Conservation (phyloP, 805 yeast genomes). For the Zygosaccharomyces rouxii region DNA sequence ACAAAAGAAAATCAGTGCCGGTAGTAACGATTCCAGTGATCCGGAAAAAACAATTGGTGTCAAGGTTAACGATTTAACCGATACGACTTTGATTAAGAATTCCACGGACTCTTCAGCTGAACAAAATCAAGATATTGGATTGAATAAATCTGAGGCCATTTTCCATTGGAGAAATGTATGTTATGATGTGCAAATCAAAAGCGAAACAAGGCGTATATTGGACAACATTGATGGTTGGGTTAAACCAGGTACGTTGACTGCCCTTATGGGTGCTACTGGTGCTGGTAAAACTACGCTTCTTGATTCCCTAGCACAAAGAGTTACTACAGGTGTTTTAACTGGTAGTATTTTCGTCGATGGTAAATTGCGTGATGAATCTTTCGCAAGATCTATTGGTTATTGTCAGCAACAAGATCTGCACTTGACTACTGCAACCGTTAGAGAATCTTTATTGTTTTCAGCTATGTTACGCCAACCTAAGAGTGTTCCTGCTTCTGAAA, state of each 20-base stretch:
- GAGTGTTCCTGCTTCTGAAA: constrained; percentile 47
- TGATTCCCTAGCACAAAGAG: constrained; percentile 66
- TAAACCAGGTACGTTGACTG: constrained; percentile 77
- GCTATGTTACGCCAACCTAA: constrained; percentile 65
- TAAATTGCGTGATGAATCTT: constrained; percentile 51
- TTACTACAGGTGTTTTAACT: constrained; percentile 64
- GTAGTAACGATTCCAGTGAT: constrained; percentile 25
- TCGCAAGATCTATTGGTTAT: constrained; percentile 61
- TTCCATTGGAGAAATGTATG: constrained; percentile 77
- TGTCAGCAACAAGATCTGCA: constrained; percentile 78
- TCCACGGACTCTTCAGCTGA: constrained; percentile 16
- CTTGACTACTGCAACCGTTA: constrained; percentile 58
- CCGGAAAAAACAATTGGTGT: constrained; percentile 22
- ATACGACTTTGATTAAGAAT: constrained; percentile 26
- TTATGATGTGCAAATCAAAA: constrained; percentile 61
- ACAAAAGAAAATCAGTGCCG: constrained; percentile 28
- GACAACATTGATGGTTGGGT: constrained; percentile 75
- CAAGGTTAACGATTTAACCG: constrained; percentile 15
- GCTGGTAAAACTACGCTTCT: constrained; percentile 76
- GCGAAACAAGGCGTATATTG: constrained; percentile 55
- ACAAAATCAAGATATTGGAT: constrained; percentile 27
- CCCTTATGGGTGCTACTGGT: constrained; percentile 74
- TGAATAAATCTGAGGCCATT: constrained; percentile 41
- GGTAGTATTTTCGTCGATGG: constrained; percentile 69
- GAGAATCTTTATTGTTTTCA: constrained; percentile 64